Percentiles rank a stretch among this genome's conserved stretches.
Conservation (phyloP, 2,329 filamentous ascomycete species). For the Sarocladium oryzae region DNA sequence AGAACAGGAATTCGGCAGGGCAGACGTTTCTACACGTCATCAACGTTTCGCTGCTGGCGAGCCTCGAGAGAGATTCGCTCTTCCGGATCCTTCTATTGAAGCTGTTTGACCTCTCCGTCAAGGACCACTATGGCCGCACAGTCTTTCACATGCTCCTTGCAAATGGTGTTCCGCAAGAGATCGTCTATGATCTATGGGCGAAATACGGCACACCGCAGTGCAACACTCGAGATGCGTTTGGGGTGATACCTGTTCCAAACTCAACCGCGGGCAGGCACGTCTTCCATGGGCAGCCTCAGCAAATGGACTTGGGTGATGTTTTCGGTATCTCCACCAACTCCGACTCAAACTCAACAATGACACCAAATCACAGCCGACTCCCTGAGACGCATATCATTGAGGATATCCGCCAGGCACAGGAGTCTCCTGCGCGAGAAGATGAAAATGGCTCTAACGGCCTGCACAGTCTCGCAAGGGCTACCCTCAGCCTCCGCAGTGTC, state of each 20-base stretch:
- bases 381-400: constrained; percentile 13
- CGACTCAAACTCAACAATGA: constrained; percentile 9
- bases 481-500: constrained; percentile 34
- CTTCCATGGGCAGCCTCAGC: background rate
- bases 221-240: constrained; percentile 44
- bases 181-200: constrained; percentile 27
- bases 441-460: constrained; percentile 47
- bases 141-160: constrained; percentile 39
- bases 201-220: constrained; percentile 24
- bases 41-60: constrained; percentile 26
- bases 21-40: constrained; percentile 45
- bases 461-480: constrained; percentile 50
- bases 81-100: constrained; percentile 17
- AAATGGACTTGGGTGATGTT: background rate
- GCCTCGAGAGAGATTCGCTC: constrained; percentile 19
- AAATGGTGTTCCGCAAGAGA: constrained; percentile 21
- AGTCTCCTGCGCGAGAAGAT: constrained; percentile 19
- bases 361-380: background rate
- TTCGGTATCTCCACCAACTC: background rate
- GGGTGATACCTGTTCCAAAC: constrained; percentile 17
- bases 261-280: background rate
- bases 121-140: constrained; percentile 46
- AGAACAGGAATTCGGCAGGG: constrained; percentile 33
- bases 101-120: constrained; percentile 26
- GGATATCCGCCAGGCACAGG: constrained; percentile 14